Evolutionary conservation across 176 grass and related monocot species (phyloP), one percentile per base, ranked within the genome.

Genomic region (Rhynchospora tenuis): DNA sequence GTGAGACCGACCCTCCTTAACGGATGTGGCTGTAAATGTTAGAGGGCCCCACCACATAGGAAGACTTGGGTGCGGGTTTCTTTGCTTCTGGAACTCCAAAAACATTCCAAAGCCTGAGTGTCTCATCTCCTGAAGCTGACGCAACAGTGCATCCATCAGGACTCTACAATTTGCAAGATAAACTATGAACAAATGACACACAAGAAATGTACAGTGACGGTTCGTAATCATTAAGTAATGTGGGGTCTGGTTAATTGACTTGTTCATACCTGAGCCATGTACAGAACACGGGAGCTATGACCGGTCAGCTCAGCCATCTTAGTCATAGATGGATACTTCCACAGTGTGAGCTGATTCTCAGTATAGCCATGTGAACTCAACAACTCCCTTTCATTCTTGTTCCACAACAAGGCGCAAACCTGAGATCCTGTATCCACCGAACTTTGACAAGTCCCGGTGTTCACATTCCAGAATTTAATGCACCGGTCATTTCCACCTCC

Each of bases 401-500:
- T 91, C 91, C 91, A 93, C 29, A 87, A 77, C n/a, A 89, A 54
- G 19, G 81, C 62, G 50, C 89, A 93, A 26, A 91, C 89, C 55
- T 93, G 89, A 56, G 91, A 90, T 4, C 89, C 86, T 44, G 89
- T 93, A 55, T 93, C 86, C 59, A 93, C 69, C 26, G 86, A 93
- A 38, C 77, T 89, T 68, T 89, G 14, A 45, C 84, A 87, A 63
- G 64, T 1, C 29, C 91, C 91, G 15, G 82, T 93, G 23, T 87
- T 63, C 15, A 87, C 84, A 66, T 93, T 93, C 86, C 89, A 90
- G 81, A 90, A 93, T 80, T 88, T 93, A 44, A 90, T 93, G 75
- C 84, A 79, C 47, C 68, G 22, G 56, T 90, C 89, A 43, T 43
- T 77, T 46, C 59, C 84, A 50, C 89, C 91, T 4, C 91, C 91